Evolutionary conservation across 768 basidiomycete species (phyloP), one percentile per base, ranked within the genome.

Genomic region (Sporobolomyces roseus): DNA sequence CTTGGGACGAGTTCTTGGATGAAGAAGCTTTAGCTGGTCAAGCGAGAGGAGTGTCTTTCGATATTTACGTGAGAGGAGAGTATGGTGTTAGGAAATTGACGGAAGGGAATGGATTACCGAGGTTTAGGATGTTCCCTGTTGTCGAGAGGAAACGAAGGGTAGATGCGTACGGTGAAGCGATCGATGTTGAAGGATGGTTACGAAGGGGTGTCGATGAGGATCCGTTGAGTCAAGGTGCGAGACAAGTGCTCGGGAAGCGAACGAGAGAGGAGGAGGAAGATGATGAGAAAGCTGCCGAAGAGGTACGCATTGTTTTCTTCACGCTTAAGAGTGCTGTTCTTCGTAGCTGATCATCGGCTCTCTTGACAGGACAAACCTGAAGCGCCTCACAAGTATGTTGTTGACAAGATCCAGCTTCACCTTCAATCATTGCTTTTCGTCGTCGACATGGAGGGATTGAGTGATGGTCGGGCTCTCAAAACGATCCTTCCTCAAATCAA

Each of bases 61-160:
- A 99, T 79, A 96, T 98, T 73, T 98, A 91, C 78, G 83, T 98
- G 7, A 56, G 63, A 25, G 68, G 66, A 10, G 59, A 59, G 25
- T 73, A 61, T 43, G 68, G 59, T 10, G 38, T 60, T 2, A 43
- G 72, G 2, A 41, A 48, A 13, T 32, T 35, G 7, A 14, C n/a
- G 16, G 61, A 33, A 21, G 58, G 25, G 25, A 62, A 50, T 10
- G 27, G 49, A 21, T 21, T 74, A 45, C 72, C 73, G 71, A 82
- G 96, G 60, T 98, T 90, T 78, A 84, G 94, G 71, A 97, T 97
- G 93, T 98, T 97, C 80, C 96, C 96, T 0, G 93, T 91, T 72
- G 86, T 94, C 33, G 94, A 98, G 80, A 88, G 90, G 79, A 90
- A 88, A 76, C 82, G 91, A 72, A 84, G 89, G 72, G 90, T 98